Percentiles rank a stretch among this genome's conserved stretches.
These are phyloP conservation scores for Globisporangium takayamanum DNA, from an alignment of 352 stramenopile species.

Conservation along the genomic window DNA sequence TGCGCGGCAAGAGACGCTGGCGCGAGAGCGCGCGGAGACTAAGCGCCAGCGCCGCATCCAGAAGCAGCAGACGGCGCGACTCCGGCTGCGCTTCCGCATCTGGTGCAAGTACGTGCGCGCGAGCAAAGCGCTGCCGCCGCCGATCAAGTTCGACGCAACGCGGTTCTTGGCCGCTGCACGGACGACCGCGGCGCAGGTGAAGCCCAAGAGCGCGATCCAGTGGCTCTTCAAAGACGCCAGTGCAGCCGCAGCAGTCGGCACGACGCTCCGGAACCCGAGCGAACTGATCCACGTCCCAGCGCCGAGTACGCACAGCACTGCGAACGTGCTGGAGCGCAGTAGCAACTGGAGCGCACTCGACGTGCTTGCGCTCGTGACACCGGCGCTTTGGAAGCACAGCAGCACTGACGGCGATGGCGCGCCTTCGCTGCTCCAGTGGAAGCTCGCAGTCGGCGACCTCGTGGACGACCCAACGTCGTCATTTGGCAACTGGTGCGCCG, in stretches of 20 bases:
- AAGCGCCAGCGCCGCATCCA: conserved; percentile 24
- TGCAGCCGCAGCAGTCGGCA: conserved; percentile 8
- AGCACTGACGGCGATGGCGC: conserved; percentile 5
- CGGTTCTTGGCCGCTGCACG: conserved; percentile 12
- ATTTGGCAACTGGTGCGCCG: conserved; percentile 70
- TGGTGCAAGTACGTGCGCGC: conserved; percentile 65
- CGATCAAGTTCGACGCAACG: conserved; percentile 31
- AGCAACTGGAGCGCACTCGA: conserved; percentile 20
- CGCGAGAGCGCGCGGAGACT: conserved; percentile 34
- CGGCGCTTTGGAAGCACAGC: conserved; percentile 20
- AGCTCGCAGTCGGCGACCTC: conserved; percentile 70
- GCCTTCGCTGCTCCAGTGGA: conserved; percentile 33
- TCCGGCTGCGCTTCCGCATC: conserved; percentile 48
- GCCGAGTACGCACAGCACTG: not conserved
- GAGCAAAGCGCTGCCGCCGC: conserved; percentile 32
- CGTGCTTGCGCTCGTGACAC: conserved; percentile 23
- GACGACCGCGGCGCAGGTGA: conserved; percentile 21
- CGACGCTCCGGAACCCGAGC: conserved; percentile 24
- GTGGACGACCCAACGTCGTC: conserved; percentile 42
- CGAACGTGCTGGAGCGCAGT: not conserved
- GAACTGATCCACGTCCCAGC: conserved; percentile 1
- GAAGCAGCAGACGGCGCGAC: conserved; percentile 44
- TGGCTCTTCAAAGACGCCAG: conserved; percentile 30
- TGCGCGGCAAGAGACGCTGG: conserved; percentile 37
- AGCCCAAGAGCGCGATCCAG: conserved; percentile 36